phyloP scores from a whole-genome alignment of 306 rosid species.

The Cucurbita maxima region DNA sequence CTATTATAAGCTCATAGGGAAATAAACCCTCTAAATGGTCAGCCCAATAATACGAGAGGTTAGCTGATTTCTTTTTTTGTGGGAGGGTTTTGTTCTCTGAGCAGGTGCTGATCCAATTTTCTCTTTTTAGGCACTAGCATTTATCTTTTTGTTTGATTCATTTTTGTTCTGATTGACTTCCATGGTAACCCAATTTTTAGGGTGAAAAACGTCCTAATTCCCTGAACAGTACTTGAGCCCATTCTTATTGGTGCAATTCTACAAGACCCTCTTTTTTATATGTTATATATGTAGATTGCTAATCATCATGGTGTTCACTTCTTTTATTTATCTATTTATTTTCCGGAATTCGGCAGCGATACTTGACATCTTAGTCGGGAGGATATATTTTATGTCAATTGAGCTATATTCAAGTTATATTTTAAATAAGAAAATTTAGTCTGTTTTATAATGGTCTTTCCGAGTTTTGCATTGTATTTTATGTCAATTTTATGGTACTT shows the following conservation, averaged over 20 bases:
- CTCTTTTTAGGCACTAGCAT: not conserved
- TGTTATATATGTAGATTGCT: not conserved
- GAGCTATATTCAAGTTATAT: too few relatives aligned
- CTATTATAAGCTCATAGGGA: conserved; percentile 69
- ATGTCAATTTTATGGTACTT: not conserved
- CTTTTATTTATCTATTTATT: not conserved
- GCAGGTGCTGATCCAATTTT: not conserved
- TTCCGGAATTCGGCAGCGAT: too few relatives aligned
- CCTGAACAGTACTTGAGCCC: not conserved
- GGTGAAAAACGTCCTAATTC: not conserved
- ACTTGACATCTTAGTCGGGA: too few relatives aligned
- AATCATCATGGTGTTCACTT: not conserved
- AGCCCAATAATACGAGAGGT: not conserved
- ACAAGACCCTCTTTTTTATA: not conserved
- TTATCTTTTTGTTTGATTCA: not conserved
- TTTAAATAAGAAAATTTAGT: too few relatives aligned
- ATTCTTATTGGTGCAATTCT: not conserved
- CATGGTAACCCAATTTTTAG: not conserved
- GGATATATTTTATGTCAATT: too few relatives aligned
- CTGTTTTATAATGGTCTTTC: too few relatives aligned
- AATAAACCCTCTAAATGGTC: conserved; percentile 8
- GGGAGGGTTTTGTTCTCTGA: not conserved
- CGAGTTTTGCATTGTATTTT: not conserved
- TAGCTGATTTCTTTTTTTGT: not conserved
- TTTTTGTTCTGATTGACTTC: not conserved